Percentiles rank a stretch among this genome's conserved stretches.
These are phyloP conservation scores for Phtheirospermum japonicum DNA, from an alignment of 257 asterid genomes.

Conservation along the genomic window DNA sequence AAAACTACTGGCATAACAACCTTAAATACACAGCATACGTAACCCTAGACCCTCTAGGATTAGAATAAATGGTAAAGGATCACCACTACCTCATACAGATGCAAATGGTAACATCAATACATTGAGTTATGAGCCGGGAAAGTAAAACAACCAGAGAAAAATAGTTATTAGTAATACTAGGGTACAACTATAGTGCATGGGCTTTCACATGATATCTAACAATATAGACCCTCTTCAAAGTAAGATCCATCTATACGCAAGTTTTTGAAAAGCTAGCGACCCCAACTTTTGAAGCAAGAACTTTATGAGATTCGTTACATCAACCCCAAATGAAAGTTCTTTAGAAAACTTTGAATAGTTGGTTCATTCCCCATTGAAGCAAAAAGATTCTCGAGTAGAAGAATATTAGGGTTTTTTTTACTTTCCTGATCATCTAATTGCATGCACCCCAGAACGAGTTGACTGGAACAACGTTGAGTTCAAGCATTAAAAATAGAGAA, in stretches of 20 bases:
- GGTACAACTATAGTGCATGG: too few species aligned
- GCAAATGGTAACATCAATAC: too few species aligned
- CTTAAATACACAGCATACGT: too few species aligned
- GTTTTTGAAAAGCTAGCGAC: conserved; percentile 61
- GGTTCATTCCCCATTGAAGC: conserved; percentile 62
- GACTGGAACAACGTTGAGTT: conserved; percentile 58
- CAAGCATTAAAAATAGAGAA: conserved; percentile 54
- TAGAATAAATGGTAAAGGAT: too few species aligned
- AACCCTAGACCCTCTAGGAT: too few species aligned
- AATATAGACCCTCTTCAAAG: conserved; percentile 64
- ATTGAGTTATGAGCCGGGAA: too few species aligned
- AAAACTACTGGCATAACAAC: too few species aligned
- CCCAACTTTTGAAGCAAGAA: conserved; percentile 89
- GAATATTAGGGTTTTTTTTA: conserved; percentile 31
- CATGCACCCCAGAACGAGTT: conserved; percentile 29
- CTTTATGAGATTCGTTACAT: conserved; percentile 73
- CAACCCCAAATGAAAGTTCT: conserved; percentile 60
- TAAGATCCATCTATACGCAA: conserved; percentile 73
- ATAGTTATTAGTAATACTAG: too few species aligned
- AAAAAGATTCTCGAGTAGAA: conserved; percentile 69
- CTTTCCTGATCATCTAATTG: conserved; percentile 19
- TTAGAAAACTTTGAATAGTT: conserved; percentile 61
- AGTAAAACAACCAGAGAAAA: too few species aligned
- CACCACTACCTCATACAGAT: too few species aligned
- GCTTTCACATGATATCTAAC: too few species aligned